Conservation (phyloP, 2,329 filamentous ascomycete genomes). For the Claviceps sp. region DNA sequence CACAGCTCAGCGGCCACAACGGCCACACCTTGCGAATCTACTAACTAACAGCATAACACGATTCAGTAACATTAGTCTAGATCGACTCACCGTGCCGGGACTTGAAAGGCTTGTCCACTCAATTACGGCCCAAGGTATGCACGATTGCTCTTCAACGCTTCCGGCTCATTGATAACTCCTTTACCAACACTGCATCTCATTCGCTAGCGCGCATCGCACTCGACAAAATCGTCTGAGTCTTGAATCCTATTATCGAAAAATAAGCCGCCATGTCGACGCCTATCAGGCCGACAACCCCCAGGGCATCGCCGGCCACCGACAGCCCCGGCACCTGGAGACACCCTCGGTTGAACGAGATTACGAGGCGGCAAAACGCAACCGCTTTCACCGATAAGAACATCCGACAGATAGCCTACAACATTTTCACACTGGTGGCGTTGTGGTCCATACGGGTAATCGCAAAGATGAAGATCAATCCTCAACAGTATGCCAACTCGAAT, state of each 20-base stretch:
- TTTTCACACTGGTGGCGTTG: slow-evolving; percentile 29
- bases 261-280: slow-evolving; percentile 17
- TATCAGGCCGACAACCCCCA: slow-evolving; percentile 25
- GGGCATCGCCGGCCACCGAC: slow-evolving; percentile 28
- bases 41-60: slow-evolving; percentile 17
- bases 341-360: slow-evolving; percentile 77
- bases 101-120: no score
- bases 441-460: slow-evolving; percentile 22
- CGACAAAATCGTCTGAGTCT: background rate
- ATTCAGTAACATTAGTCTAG: background rate
- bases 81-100: no score
- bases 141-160: background rate
- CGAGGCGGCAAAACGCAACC: slow-evolving; percentile 61
- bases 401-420: slow-evolving; percentile 55
- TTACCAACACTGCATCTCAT: background rate
- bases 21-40: slow-evolving; percentile 14
- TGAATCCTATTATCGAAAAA: no score
- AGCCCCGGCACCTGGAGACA: slow-evolving; percentile 80
- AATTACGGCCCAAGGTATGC: background rate
- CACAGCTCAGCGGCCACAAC: slow-evolving; percentile 16
- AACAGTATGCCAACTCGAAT: slow-evolving; percentile 20
- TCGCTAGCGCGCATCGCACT: background rate
- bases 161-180: background rate
- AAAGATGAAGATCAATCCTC: slow-evolving; percentile 22
- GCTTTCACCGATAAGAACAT: slow-evolving; percentile 71